These are phyloP conservation scores for Fragosphaeria purpurea DNA, from an alignment of 2,329 filamentous ascomycete species.

Conservation along the genomic window DNA sequence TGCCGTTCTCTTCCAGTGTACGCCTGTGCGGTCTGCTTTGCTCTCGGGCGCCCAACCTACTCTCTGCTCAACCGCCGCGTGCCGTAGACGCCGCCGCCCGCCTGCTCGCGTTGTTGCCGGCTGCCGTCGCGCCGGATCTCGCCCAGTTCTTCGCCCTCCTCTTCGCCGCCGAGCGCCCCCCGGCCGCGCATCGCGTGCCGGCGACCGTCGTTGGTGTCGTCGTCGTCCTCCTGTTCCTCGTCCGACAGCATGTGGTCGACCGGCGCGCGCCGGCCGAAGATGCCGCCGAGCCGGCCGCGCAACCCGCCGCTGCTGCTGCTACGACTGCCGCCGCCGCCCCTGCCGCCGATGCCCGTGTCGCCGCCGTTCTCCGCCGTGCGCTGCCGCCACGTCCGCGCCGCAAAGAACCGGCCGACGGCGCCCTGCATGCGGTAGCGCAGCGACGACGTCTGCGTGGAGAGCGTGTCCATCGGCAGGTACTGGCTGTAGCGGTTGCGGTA, in stretches of 20 bases:
- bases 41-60: slow-evolving; percentile 26
- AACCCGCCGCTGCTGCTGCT: not conserved
- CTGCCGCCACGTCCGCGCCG: slow-evolving; percentile 40
- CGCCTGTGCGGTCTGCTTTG: too few species aligned
- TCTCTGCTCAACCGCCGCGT: slow-evolving; percentile 64
- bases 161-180: slow-evolving; percentile 21
- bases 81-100: slow-evolving; percentile 32
- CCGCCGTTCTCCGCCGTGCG: slow-evolving; percentile 27
- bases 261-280: slow-evolving; percentile 8
- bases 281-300: not conserved
- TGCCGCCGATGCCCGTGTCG: slow-evolving; percentile 17
- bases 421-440: slow-evolving; percentile 41
- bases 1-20: too few species aligned
- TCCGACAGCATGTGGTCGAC: slow-evolving; percentile 26
- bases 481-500: slow-evolving; percentile 63
- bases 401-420: slow-evolving; percentile 27
- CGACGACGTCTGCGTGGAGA: slow-evolving; percentile 47
- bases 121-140: slow-evolving; percentile 36
- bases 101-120: slow-evolving; percentile 25
- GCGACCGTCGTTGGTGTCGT: not conserved
- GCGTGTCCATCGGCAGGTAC: slow-evolving; percentile 59
- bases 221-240: slow-evolving; percentile 36
- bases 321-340: not conserved
- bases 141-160: slow-evolving; percentile 61
- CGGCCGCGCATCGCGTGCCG: not conserved